phyloP scores from a whole-genome alignment of 306 rosid genomes.

The Lotus japonicus region DNA sequence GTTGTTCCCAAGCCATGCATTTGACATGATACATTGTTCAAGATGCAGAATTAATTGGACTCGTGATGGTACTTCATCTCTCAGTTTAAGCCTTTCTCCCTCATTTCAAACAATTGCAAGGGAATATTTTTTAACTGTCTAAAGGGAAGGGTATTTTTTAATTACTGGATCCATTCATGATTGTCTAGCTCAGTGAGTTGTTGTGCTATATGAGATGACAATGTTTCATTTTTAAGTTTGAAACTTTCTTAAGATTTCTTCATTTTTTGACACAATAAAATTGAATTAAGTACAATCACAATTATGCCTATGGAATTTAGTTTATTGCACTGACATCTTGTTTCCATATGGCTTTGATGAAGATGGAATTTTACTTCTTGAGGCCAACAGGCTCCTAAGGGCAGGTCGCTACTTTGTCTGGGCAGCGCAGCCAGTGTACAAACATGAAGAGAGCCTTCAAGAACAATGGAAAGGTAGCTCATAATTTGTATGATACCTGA shows the following conservation, averaged over 20 bases:
- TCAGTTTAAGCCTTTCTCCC: background rate
- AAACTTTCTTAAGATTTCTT: too few species aligned
- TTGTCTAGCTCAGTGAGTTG: constrained; percentile 2
- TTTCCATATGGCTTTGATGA: constrained; percentile 28
- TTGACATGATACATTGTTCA: constrained; percentile 93
- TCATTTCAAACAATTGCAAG: background rate
- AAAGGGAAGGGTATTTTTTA: background rate
- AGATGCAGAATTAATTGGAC: constrained; percentile 97
- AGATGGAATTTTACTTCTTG: constrained; percentile 92
- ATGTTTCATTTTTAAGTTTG: too few species aligned
- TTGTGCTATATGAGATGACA: background rate
- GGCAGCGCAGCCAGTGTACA: constrained; percentile 99
- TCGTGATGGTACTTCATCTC: constrained; percentile 57
- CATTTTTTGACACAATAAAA: background rate
- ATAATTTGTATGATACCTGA: background rate
- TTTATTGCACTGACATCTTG: constrained; percentile 20
- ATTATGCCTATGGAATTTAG: background rate
- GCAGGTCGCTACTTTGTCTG: constrained; percentile 96
- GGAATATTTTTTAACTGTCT: background rate
- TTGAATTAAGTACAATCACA: background rate
- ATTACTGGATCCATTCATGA: background rate
- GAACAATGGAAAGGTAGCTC: constrained; percentile 88
- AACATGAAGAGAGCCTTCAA: constrained; percentile 76
- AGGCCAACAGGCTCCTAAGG: constrained; percentile 87
- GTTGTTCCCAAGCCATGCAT: constrained; percentile 86